These are phyloP conservation scores for Phlebopus sp. DNA, from an alignment of 1,284 basidiomycete species.

Conservation along the genomic window DNA sequence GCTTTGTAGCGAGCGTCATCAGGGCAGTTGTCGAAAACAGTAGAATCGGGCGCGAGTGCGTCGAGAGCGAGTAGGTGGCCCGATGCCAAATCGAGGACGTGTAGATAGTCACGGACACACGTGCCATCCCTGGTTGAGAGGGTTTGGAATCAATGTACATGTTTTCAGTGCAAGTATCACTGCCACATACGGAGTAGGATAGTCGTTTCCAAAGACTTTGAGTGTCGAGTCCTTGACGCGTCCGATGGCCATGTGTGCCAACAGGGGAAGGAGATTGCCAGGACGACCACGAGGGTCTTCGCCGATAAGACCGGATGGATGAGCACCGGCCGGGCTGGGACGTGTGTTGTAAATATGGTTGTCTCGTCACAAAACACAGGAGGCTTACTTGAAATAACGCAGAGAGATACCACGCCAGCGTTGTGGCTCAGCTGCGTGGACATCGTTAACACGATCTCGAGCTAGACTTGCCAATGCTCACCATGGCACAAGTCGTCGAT, in stretches of 20 bases:
- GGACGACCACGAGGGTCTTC: slow-evolving; percentile 96
- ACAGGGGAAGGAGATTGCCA: slow-evolving; percentile 90
- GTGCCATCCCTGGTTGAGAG: slow-evolving; percentile 75
- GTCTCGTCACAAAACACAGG: neutral
- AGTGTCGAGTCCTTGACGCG: slow-evolving; percentile 79
- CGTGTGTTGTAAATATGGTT: slow-evolving; percentile 1
- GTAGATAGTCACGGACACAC: slow-evolving; percentile 96
- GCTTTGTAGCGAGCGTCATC: slow-evolving; percentile 75
- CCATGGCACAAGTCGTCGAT: slow-evolving; percentile 87
- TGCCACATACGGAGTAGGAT: slow-evolving; percentile 79
- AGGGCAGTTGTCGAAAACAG: slow-evolving; percentile 50
- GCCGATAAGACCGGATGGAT: slow-evolving; percentile 93
- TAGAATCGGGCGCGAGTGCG: slow-evolving; percentile 69
- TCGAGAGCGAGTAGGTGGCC: slow-evolving; percentile 94
- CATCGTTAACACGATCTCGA: slow-evolving; percentile 11
- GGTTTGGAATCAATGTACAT: slow-evolving; percentile 12
- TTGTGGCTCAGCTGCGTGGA: slow-evolving; percentile 56
- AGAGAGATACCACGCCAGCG: slow-evolving; percentile 81
- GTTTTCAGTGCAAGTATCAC: neutral
- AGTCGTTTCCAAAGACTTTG: slow-evolving; percentile 97
- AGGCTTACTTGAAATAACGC: slow-evolving; percentile 92
- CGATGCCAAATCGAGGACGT: slow-evolving; percentile 92
- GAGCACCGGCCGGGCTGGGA: slow-evolving; percentile 88
- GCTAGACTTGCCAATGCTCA: slow-evolving; percentile 33
- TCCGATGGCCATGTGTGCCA: slow-evolving; percentile 95